Evolutionary conservation across 2,329 filamentous ascomycete genomes (phyloP).

Genomic region (Stagonosporopsis vannaccii): DNA sequence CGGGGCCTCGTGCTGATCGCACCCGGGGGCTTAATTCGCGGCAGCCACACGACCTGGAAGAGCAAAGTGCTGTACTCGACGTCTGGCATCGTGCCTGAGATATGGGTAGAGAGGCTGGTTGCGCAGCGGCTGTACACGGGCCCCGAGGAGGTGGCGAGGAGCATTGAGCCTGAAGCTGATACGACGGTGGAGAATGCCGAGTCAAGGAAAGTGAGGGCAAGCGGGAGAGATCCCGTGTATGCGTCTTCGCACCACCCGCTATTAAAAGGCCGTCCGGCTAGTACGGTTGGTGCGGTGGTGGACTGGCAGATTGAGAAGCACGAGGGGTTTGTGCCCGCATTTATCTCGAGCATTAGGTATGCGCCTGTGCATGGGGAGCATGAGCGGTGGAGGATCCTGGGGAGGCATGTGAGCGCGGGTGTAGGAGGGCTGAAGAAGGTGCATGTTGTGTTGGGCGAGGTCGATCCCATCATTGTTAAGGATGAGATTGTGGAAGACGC

Average conservation of each 20-base stretch:
- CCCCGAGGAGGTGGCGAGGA: slow-evolving; percentile 22
- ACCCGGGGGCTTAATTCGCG: slow-evolving; percentile 77
- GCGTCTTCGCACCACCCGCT: slow-evolving; percentile 47
- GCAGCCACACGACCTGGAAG: slow-evolving; percentile 65
- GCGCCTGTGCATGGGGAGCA: slow-evolving; percentile 73
- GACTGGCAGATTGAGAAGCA: slow-evolving; percentile 74
- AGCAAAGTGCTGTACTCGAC: slow-evolving; percentile 69
- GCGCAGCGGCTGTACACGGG: slow-evolving; percentile 42
- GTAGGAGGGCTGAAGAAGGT: slow-evolving; percentile 58
- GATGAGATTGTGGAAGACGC: slow-evolving; percentile 71
- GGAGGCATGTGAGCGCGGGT: slow-evolving; percentile 46
- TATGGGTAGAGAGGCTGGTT: slow-evolving; percentile 59
- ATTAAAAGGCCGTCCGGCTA: slow-evolving; percentile 58
- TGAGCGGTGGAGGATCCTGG: slow-evolving; percentile 67
- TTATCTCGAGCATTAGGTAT: slow-evolving; percentile 73
- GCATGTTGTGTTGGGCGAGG: slow-evolving; percentile 69
- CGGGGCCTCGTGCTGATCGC: slow-evolving; percentile 77
- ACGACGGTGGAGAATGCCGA: slow-evolving; percentile 26
- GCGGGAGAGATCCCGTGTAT: slow-evolving; percentile 30
- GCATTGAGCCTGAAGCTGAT: slow-evolving; percentile 38
- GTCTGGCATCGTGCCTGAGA: slow-evolving; percentile 66
- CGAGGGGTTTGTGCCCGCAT: slow-evolving; percentile 71
- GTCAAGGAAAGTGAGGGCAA: slow-evolving; percentile 5
- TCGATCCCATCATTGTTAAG: slow-evolving; percentile 71
- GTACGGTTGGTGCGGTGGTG: slow-evolving; percentile 69